Base-by-base conservation (phyloP, 768 basidiomycete genomes). In the Suillus occidentalis region DNA sequence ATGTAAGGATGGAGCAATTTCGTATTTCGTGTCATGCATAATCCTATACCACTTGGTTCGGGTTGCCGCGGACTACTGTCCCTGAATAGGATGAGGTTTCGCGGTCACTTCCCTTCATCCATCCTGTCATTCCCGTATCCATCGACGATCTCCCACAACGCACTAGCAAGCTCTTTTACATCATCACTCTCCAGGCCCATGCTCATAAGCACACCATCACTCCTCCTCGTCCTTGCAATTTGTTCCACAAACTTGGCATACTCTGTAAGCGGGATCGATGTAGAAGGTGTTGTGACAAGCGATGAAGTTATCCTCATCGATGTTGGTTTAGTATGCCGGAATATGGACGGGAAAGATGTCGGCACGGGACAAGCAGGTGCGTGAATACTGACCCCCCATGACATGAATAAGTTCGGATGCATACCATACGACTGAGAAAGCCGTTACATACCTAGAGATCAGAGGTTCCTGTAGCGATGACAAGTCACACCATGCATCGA, bases 61-160 rank as follows among this genome's bases (percentile, higher is more conserved):
- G 9, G 28, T 12, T 34, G 52, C 28, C 3, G 18, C 9, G 31
- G 31, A 31, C 20, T 53, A 25, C 3, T 18, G 2, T 52, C 25
- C 31, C 20, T 2, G 12, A n/a, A n/a, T 36, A n/a, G 12, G 6
- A 55, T 60, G 13, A 37, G n/a, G n/a, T 22, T 28, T 13, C 20
- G 67, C 40, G 70, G 43, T 62, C 67, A 42, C 1, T 71, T 72
- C 18, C 68, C 71, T 56, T 72, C 75, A 2, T 67, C 75, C 37
- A 70, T 55, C 20, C 59, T 55, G 25, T 68, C 69, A 37, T 36
- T 63, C 39, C 69, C 79, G 57, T 78, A 80, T 20, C 63, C 73
- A 64, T 88, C 88, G 57, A 83, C 81, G 36, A 89, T 75, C 22
- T 80, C 82, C 88, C 89, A 89, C 56, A 90, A 70, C 47, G 83